Evolutionary conservation across 768 basidiomycete genomes (phyloP), one percentile per base, ranked within the genome.

Genomic region (Leccinellum albellum): DNA sequence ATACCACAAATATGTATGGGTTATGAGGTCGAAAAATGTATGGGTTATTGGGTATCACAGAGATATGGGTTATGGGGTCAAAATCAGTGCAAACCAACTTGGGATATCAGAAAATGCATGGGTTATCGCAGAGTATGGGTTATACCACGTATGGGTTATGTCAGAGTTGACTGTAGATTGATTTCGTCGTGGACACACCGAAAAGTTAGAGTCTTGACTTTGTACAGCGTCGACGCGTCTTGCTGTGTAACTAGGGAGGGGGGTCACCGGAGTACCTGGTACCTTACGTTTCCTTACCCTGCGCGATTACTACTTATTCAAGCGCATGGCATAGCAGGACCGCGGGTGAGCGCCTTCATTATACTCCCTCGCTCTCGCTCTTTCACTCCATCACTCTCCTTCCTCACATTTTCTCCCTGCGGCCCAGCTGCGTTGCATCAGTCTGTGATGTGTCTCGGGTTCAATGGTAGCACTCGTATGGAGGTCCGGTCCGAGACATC

Each of bases 391-490:
- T 9, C 20, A 17, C 20, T 49, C 29, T 2, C 6, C 28, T n/a
- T n/a, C 8, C 26, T n/a, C 47, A 14, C 42, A 13, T 21, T 13
- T 13, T 12, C 42, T 12, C 42, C 20, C 42, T 21, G 47, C 47
- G 26, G 47, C 47, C 26, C 28, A n/a, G 47, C 26, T 28, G 17
- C 46, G 3, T 29, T 28, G 32, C 23, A 17, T n/a, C 26, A 31
- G 32, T 10, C 15, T 13, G 15, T 13, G 31, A 69, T 69, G 68
- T 62, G 64, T 35, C 53, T 69, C 32, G 63, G 62, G 21, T 71
- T 71, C 56, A 67, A 45, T 9, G 70, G 70, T 29, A 62, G 46
- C 37, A 69, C 71, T 45, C 70, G 68, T 9, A 53, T 66, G 24
- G 70, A 71, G 67, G 70, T 71, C 33, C 28, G 31, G 14, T 53